phyloP scores from a whole-genome alignment of 352 stramenopile species.

The Globisporangium heterothallicum region DNA sequence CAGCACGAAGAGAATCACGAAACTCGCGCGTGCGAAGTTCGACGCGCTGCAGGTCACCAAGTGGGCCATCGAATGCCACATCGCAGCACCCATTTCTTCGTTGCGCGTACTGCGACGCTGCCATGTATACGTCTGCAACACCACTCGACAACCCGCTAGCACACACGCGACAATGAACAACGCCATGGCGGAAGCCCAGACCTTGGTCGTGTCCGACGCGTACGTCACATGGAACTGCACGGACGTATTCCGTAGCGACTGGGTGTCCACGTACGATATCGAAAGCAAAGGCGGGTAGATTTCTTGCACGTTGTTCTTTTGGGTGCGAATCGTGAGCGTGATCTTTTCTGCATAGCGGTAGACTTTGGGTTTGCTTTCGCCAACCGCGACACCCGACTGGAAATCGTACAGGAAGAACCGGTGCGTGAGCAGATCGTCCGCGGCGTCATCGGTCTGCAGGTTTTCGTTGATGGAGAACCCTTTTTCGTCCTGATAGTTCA shows the following conservation, averaged over 20 bases:
- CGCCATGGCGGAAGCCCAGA: conserved; percentile 72
- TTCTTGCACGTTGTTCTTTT: conserved; percentile 29
- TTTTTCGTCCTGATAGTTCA: conserved; percentile 71
- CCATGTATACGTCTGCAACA: conserved; percentile 86
- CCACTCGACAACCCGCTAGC: conserved; percentile 41
- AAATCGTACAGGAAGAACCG: conserved; percentile 92
- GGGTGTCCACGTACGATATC: conserved; percentile 69
- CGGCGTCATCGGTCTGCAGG: conserved; percentile 28
- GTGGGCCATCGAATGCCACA: conserved; percentile 41
- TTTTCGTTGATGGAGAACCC: conserved; percentile 82
- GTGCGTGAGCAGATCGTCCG: conserved; percentile 85
- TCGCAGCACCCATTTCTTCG: conserved; percentile 45
- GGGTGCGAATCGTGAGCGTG: conserved; percentile 55
- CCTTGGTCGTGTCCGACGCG: conserved; percentile 66
- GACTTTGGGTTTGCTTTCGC: conserved; percentile 41
- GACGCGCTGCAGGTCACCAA: conserved; percentile 32
- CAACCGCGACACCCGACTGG: conserved; percentile 47
- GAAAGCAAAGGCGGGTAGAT: conserved; percentile 76
- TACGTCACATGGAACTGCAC: conserved; percentile 86
- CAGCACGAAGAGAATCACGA: conserved; percentile 68
- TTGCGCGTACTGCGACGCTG: conserved; percentile 72
- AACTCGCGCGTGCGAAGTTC: conserved; percentile 36
- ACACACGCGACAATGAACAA: conserved; percentile 68
- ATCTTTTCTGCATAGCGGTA: conserved; percentile 73
- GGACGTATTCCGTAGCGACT: conserved; percentile 15